These are phyloP conservation scores for Cynara cardunculus DNA, from an alignment of 129 eudicot genomes.

Conservation along the genomic window DNA sequence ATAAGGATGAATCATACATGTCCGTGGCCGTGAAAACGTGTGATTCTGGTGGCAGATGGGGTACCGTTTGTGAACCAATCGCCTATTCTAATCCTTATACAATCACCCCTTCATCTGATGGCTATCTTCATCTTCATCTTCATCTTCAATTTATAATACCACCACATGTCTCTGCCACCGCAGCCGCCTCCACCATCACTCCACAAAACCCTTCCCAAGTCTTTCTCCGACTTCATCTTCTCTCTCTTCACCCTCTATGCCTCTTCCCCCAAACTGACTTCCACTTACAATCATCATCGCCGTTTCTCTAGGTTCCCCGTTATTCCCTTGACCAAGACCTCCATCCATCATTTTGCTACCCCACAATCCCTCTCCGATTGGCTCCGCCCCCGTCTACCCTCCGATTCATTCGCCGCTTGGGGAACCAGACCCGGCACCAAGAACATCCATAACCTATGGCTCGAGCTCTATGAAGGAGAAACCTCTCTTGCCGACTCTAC, in stretches of 20 bases:
- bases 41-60: no score
- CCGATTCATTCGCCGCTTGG: constrained; percentile 49
- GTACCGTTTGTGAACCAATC: no score
- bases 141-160: no score
- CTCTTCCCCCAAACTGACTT: no score
- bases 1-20: no score
- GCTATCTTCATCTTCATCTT: no score
- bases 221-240: constrained; percentile 55
- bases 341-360: constrained; percentile 45
- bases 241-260: no score
- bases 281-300: constrained; percentile 21
- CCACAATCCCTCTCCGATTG: constrained; percentile 80
- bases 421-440: constrained; percentile 65
- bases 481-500: constrained; percentile 52
- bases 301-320: constrained; percentile 30
- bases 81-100: no score
- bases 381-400: constrained; percentile 45
- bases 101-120: no score
- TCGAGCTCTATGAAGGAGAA: constrained; percentile 74
- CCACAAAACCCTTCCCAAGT: no score
- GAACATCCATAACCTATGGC: constrained; percentile 68
- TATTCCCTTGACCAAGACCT: constrained; percentile 29
- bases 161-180: no score
- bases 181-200: constrained; percentile 23
- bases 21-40: no score